Evolutionary conservation across 345 rosid species (phyloP).

Genomic region (Linum tenue): DNA sequence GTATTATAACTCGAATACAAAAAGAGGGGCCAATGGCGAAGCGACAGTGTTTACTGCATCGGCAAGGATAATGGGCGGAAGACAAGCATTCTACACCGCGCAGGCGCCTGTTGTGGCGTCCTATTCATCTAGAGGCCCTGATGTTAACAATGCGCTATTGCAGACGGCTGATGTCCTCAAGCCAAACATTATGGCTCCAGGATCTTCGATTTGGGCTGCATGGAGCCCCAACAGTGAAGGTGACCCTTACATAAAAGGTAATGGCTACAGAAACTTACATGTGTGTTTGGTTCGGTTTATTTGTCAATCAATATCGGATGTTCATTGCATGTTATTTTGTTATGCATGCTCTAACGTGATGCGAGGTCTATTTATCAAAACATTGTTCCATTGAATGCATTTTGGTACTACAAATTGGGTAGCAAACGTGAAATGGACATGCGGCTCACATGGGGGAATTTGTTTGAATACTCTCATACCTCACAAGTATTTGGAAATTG

Average conservation of each 20-base stretch:
- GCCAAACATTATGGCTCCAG: constrained; percentile 45
- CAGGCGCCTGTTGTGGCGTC: constrained; percentile 40
- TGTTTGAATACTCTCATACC: no score
- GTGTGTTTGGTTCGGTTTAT: not conserved
- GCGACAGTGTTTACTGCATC: constrained; percentile 27
- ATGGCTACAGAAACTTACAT: not conserved
- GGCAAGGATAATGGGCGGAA: constrained; percentile 39
- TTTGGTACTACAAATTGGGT: no score
- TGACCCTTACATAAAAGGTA: constrained; percentile 34
- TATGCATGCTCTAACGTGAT: no score
- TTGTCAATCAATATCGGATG: no score
- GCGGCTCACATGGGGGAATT: no score
- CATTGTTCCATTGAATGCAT: no score
- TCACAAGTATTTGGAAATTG: no score
- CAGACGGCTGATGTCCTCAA: constrained; percentile 45
- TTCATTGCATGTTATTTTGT: no score
- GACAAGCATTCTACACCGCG: constrained; percentile 28
- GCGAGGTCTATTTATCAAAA: no score
- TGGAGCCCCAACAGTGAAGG: constrained; percentile 40
- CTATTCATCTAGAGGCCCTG: constrained; percentile 45
- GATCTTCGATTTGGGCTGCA: constrained; percentile 46
- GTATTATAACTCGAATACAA: constrained; percentile 33
- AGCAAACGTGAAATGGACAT: no score
- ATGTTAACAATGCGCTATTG: constrained; percentile 33
- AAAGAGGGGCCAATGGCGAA: constrained; percentile 23